Base-by-base conservation (phyloP, 768 basidiomycete species). In the Podaxis pistillaris region DNA sequence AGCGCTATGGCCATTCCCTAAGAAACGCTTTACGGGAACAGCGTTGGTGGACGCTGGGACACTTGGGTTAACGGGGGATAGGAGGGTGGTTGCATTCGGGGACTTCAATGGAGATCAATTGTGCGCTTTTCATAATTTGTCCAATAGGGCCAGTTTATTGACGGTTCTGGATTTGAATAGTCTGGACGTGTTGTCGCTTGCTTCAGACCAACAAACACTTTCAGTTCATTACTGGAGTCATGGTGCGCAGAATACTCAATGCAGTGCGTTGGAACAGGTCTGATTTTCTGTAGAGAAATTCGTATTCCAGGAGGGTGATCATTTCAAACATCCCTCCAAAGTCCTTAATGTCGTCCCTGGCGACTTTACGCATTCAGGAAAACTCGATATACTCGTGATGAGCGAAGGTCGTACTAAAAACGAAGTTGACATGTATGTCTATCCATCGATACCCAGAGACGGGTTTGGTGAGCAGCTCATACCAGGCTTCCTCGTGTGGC, bases 61-160 rank as follows among this genome's bases (percentile, higher is more conserved):
- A 1, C 78, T 96, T 73, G 96, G 95, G 1, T 75, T 98, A 36
- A 82, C 82, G 52, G 81, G 79, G n/a, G 83, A 86, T 58, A 87
- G 86, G 28, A 82, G 91, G 56, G 83, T 97, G 19, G 81, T 93
- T 63, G 96, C 95, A 7, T 92, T 93, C 68, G 97, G 95, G 36
- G 96, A 99, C 77, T 96, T 96, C 74, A 87, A 98, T 72, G 95
- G 93, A 4, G 94, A 98, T 74, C 95, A 98, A 72, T 91, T 92
- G 94, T 97, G 72, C 71, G 92, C 77, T 19, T 63, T 4, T 44
- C n/a, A 41, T 50, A 28, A 6, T 24, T 24, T 50, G 26, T 24
- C 9, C 11, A 13, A 13, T 24, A 12, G 8, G 49, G 12, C 12
- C 11, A 22, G 13, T 6, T 11, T 9, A 24, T 50, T 28, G 22